Evolutionary conservation across 2,329 filamentous ascomycete species (phyloP).

Genomic region (Colletotrichum agaves): DNA sequence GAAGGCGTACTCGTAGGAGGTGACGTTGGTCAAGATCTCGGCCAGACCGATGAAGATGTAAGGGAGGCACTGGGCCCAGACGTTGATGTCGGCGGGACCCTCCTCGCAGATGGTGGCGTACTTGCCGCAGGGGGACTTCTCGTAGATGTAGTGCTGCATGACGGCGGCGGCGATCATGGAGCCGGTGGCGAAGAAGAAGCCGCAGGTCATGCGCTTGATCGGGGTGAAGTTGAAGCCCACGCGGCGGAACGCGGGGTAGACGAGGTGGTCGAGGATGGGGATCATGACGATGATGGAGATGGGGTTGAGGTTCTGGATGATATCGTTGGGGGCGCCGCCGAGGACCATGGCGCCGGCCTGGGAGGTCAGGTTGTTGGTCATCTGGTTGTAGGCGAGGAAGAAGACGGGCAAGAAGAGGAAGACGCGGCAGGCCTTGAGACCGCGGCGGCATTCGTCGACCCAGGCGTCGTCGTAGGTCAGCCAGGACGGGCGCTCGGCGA

Average conservation of each 20-base stretch:
- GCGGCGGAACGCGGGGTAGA: conserved; percentile 76
- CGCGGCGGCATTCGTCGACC: conserved; percentile 82
- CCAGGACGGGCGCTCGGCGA: conserved; percentile 70
- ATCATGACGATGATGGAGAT: conserved; percentile 81
- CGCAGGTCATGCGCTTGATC: conserved; percentile 78
- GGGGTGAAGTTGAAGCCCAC: conserved; percentile 74
- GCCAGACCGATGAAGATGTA: conserved; percentile 63
- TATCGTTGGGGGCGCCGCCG: conserved; percentile 79
- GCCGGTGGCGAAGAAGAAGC: conserved; percentile 73
- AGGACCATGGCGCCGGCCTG: conserved; percentile 75
- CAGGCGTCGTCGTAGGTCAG: conserved; percentile 87
- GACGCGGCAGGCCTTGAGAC: conserved; percentile 75
- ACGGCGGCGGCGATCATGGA: conserved; percentile 70
- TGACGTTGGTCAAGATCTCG: conserved; percentile 66
- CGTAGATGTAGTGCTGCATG: conserved; percentile 73
- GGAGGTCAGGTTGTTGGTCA: conserved; percentile 69
- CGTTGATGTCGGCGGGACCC: conserved; percentile 69
- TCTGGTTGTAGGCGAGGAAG: conserved; percentile 69
- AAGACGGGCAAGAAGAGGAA: conserved; percentile 77
- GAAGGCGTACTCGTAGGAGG: conserved; percentile 79
- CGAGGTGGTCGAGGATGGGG: conserved; percentile 72
- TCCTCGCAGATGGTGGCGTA: conserved; percentile 62
- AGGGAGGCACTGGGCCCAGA: conserved; percentile 67
- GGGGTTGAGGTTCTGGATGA: conserved; percentile 80
- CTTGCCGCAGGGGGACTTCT: conserved; percentile 68